phyloP scores from a whole-genome alignment of 371 early-diverging fungal species.

The Polyrhizophydium stewartii region DNA sequence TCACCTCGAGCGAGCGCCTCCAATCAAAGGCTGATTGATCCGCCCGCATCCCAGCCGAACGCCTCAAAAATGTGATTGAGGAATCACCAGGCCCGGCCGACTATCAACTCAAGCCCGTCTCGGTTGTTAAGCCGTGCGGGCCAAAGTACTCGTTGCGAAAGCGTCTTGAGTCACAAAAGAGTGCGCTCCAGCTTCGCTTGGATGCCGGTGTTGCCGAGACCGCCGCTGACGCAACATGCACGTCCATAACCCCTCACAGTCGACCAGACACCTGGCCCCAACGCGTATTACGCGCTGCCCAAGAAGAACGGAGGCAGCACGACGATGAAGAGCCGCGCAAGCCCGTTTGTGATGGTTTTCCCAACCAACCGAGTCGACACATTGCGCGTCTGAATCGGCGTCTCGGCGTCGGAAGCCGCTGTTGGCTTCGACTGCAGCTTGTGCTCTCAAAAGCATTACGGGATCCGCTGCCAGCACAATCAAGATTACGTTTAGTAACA shows the following conservation, averaged over 20 bases:
- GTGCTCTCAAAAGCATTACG: too few species aligned
- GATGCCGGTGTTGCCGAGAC: neutral
- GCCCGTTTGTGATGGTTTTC: constrained; percentile 42
- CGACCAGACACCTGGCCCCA: constrained; percentile 30
- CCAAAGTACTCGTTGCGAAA: constrained; percentile 36
- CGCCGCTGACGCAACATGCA: neutral
- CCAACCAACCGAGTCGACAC: constrained; percentile 37
- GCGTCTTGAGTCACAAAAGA: constrained; percentile 15
- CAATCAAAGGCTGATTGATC: constrained; percentile 5
- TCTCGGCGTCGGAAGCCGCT: too few species aligned
- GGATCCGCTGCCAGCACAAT: too few species aligned
- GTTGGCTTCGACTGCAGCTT: too few species aligned
- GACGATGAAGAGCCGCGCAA: constrained; percentile 36
- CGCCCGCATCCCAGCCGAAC: constrained; percentile 1
- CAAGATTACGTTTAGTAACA: too few species aligned
- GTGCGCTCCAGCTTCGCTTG: constrained; percentile 5
- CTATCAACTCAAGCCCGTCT: constrained; percentile 19
- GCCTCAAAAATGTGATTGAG: constrained; percentile 6
- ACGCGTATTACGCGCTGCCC: constrained; percentile 24
- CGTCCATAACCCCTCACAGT: neutral
- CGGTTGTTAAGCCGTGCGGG: constrained; percentile 20
- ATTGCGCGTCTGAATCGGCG: constrained; percentile 11
- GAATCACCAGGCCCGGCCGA: constrained; percentile 38
- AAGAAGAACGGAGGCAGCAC: constrained; percentile 16
- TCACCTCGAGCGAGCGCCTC: neutral